phyloP scores from a whole-genome alignment of 2,329 filamentous ascomycete species.

The Triangularia setosa region DNA sequence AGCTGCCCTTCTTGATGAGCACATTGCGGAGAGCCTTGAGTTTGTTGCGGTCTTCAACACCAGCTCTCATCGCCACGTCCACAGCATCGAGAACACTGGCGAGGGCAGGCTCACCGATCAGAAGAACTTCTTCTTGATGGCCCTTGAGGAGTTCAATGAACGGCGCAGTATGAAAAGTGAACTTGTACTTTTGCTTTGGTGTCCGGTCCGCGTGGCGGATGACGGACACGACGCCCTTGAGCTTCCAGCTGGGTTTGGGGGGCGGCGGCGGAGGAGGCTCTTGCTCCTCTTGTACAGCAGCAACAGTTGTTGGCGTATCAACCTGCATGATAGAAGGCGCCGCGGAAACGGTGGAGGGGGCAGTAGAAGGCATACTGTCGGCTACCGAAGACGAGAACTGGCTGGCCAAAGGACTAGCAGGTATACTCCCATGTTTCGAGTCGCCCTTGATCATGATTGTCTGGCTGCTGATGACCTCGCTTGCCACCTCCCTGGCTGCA shows the following conservation, averaged over 20 bases:
- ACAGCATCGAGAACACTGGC: slow-evolving; percentile 88
- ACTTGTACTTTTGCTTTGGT: slow-evolving; percentile 99
- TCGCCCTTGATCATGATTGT: slow-evolving; percentile 30
- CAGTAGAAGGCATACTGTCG: slow-evolving; percentile 34
- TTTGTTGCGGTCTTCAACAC: slow-evolving; percentile 80
- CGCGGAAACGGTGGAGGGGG: slow-evolving; percentile 39
- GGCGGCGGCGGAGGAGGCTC: slow-evolving; percentile 61
- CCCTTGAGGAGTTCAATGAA: slow-evolving; percentile 94
- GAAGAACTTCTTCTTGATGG: slow-evolving; percentile 90
- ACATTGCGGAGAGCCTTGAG: slow-evolving; percentile 83
- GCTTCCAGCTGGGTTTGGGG: slow-evolving; percentile 92
- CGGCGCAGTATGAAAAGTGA: slow-evolving; percentile 94
- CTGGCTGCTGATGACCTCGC: slow-evolving; percentile 11
- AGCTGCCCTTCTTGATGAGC: slow-evolving; percentile 84
- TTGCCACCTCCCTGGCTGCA: slow-evolving; percentile 8
- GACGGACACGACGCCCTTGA: slow-evolving; percentile 96
- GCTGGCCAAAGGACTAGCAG: slow-evolving; percentile 24
- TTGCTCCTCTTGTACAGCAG: slow-evolving; percentile 30
- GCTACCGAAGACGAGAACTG: slow-evolving; percentile 22
- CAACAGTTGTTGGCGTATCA: slow-evolving; percentile 19
- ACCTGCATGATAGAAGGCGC: slow-evolving; percentile 36
- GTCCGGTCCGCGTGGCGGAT: slow-evolving; percentile 95
- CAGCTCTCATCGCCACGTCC: slow-evolving; percentile 70
- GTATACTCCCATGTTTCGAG: slow-evolving; percentile 23
- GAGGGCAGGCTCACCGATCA: slow-evolving; percentile 87